Conservation (phyloP, 169 alveolate species). For the Plasmodium relictum region DNA sequence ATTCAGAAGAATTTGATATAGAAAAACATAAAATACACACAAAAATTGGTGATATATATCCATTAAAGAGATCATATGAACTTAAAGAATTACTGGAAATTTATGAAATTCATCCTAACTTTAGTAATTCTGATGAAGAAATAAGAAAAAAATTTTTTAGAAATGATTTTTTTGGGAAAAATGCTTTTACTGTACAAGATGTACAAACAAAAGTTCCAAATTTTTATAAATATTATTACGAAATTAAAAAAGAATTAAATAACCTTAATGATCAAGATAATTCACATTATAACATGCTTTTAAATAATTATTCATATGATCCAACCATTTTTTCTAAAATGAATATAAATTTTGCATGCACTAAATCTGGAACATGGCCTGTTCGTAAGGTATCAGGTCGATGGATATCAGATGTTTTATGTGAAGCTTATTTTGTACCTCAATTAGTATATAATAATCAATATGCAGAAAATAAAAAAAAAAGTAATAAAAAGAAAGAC, state of each 20-base stretch:
- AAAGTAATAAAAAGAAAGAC: neutral
- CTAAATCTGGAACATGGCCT: conserved; percentile 61
- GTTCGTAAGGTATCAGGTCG: conserved; percentile 33
- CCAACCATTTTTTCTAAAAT: conserved; percentile 69
- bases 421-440: conserved; percentile 65
- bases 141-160: conserved; percentile 50
- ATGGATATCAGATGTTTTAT: conserved; percentile 75
- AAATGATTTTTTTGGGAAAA: conserved; percentile 15
- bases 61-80: conserved; percentile 33
- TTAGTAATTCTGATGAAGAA: conserved; percentile 30
- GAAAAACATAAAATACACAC: conserved; percentile 50
- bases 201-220: conserved; percentile 44
- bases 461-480: conserved; percentile 24
- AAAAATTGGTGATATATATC: conserved; percentile 41
- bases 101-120: conserved; percentile 41
- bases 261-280: conserved; percentile 23
- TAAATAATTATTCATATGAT: conserved; percentile 25
- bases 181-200: conserved; percentile 31
- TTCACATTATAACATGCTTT: conserved; percentile 29
- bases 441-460: conserved; percentile 44
- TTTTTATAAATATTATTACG: conserved; percentile 70
- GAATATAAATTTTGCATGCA: conserved; percentile 51
- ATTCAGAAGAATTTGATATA: conserved; percentile 15
- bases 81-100: conserved; percentile 37
- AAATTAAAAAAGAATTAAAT: conserved; percentile 33